Evolutionary conservation across 768 basidiomycete genomes (phyloP).

Genomic region (Suillus clintonianus): DNA sequence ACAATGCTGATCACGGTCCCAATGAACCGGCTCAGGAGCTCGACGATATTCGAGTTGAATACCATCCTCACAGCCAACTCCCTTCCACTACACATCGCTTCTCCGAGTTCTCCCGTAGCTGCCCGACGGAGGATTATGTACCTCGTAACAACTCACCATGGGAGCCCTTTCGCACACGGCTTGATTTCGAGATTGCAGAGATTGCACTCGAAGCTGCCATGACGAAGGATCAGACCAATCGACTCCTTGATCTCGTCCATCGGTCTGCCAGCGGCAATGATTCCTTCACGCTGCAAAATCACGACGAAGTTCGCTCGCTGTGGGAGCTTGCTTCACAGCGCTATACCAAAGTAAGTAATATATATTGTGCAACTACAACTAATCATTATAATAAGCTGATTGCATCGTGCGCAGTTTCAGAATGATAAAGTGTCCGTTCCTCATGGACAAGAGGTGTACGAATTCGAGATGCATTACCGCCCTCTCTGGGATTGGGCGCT

Average conservation of each 20-base stretch:
- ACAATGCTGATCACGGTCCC: background rate
- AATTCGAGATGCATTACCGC: conserved; percentile 21
- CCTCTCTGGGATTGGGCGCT: conserved; percentile 29
- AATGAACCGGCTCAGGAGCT: background rate
- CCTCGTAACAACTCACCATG: conserved; percentile 27
- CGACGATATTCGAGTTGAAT: conserved; percentile 25
- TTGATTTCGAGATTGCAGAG: conserved; percentile 34
- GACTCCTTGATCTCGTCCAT: conserved; percentile 20
- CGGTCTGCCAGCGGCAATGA: background rate
- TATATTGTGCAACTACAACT: background rate
- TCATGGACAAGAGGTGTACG: conserved; percentile 14
- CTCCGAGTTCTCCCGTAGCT: conserved; percentile 11
- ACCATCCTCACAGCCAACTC: conserved; percentile 19
- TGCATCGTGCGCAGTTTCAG: conserved; percentile 13
- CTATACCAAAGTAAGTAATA: conserved; percentile 8
- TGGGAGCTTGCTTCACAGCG: conserved; percentile 20
- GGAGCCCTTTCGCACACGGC: conserved; percentile 26
- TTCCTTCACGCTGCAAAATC: conserved; percentile 18
- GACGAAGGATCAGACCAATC: conserved; percentile 17
- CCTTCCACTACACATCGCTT: conserved; percentile 13
- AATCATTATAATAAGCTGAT: background rate
- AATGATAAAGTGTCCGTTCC: conserved; percentile 14
- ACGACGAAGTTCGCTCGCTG: conserved; percentile 17
- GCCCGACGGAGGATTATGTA: background rate
- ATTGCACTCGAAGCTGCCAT: conserved; percentile 23